Percentiles rank a stretch among this genome's conserved stretches.
Conservation (phyloP, 768 basidiomycete genomes). For the Pisolithus tinctorius region DNA sequence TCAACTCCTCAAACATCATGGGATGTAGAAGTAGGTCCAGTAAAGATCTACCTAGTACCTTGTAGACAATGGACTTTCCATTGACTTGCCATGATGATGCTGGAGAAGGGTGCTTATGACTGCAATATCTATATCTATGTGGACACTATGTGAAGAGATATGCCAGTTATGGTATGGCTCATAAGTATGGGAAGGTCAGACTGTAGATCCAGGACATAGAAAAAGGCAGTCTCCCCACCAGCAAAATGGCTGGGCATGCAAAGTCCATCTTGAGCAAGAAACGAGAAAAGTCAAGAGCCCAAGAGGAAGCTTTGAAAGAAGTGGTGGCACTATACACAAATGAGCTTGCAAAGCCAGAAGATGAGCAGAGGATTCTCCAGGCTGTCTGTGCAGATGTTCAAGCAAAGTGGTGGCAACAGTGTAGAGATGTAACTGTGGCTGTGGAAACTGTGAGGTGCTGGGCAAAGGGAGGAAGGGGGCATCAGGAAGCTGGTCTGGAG, state of each 20-base stretch:
- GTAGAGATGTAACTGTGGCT: constrained; percentile 8
- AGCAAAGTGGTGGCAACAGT: constrained; percentile 5
- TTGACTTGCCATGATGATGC: too few species aligned
- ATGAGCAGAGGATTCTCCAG: not conserved
- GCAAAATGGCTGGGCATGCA: not conserved
- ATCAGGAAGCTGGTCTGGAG: not conserved
- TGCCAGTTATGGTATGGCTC: too few species aligned
- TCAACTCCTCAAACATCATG: too few species aligned
- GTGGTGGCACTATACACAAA: constrained; percentile 5
- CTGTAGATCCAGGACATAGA: too few species aligned
- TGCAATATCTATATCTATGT: too few species aligned
- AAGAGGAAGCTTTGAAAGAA: constrained; percentile 6
- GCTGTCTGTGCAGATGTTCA: constrained; percentile 10
- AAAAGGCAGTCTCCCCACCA: too few species aligned
- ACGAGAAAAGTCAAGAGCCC: constrained; percentile 9
- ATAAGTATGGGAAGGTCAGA: too few species aligned
- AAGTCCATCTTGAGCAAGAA: constrained; percentile 7
- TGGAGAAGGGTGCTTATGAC: too few species aligned
- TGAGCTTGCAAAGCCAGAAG: constrained; percentile 3
- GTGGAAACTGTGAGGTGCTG: constrained; percentile 16
- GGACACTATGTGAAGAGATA: too few species aligned
- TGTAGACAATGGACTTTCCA: too few species aligned
- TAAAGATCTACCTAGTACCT: too few species aligned
- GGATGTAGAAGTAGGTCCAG: too few species aligned
- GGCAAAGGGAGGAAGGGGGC: constrained; percentile 15